These are phyloP conservation scores for Globisporangium carolinianum DNA, from an alignment of 352 stramenopile species.

Conservation along the genomic window DNA sequence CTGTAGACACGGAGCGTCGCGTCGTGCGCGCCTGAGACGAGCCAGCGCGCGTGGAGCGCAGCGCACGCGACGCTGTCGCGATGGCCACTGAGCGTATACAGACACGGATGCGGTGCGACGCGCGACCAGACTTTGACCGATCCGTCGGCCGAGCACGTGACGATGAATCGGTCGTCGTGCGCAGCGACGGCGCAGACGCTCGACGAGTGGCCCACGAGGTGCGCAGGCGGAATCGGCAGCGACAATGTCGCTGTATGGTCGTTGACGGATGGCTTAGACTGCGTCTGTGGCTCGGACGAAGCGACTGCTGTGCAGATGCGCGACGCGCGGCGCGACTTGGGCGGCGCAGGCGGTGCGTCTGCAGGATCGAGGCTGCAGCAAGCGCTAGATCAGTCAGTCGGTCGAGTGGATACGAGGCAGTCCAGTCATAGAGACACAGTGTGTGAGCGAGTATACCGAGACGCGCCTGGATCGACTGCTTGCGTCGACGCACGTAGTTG, in stretches of 20 bases:
- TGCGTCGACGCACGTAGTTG: not conserved
- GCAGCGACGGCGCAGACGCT: slow-evolving; percentile 49
- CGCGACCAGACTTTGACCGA: slow-evolving; percentile 72
- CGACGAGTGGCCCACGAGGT: slow-evolving; percentile 53
- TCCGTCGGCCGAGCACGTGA: slow-evolving; percentile 58
- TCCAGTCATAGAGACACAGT: too few relatives aligned
- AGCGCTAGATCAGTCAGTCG: too few relatives aligned
- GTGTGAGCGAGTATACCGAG: too few relatives aligned
- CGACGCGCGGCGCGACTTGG: slow-evolving; percentile 9
- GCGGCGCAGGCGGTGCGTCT: not conserved
- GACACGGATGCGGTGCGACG: slow-evolving; percentile 26
- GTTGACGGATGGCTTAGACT: not conserved
- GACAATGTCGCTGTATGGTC: not conserved
- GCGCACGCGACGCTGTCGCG: slow-evolving; percentile 54
- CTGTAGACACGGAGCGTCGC: slow-evolving; percentile 51
- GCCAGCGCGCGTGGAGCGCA: slow-evolving; percentile 38
- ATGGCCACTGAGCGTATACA: slow-evolving; percentile 64
- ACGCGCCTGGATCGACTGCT: not conserved
- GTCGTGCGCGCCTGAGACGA: slow-evolving; percentile 69
- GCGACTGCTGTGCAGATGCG: slow-evolving; percentile 1
- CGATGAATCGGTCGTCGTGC: slow-evolving; percentile 48
- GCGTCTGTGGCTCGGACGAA: not conserved
- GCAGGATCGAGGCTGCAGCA: not conserved
- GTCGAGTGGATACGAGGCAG: too few relatives aligned
- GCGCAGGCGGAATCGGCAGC: slow-evolving; percentile 19